Evolutionary conservation across 116 monocot species (phyloP).

Genomic region (Phalaenopsis hybrid): DNA sequence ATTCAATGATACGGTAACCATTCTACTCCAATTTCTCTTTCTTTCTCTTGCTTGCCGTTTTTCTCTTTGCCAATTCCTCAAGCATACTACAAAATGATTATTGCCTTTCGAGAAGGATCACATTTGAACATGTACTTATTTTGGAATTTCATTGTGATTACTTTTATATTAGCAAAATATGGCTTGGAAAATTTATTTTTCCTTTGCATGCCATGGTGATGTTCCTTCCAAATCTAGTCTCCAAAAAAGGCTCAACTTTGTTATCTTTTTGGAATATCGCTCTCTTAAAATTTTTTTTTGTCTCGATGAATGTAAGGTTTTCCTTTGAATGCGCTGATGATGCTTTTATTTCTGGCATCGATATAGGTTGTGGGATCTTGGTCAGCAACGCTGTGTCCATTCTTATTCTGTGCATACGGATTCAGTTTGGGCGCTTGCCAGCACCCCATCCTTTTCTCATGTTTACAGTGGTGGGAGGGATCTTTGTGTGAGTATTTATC

Average conservation of each 20-base stretch:
- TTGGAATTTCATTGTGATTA: not conserved
- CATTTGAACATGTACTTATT: not conserved
- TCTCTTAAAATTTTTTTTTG: not conserved
- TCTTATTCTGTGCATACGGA: constrained; percentile 99
- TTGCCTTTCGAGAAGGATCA: not conserved
- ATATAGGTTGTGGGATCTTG: constrained; percentile 98
- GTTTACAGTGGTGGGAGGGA: constrained; percentile 99
- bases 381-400: constrained; percentile 95
- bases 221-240: not conserved
- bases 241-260: not conserved
- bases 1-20: constrained; percentile 96
- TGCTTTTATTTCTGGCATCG: constrained; percentile 1
- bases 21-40: not conserved
- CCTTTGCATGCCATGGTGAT: not conserved
- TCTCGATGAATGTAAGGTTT: not conserved
- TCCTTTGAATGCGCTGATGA: not conserved
- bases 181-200: not conserved
- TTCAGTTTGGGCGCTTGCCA: constrained; percentile 98
- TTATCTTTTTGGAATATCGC: not conserved
- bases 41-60: not conserved
- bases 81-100: constrained; percentile 4
- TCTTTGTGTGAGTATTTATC: constrained; percentile 57
- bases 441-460: constrained; percentile 80
- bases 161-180: not conserved
- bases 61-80: not conserved